Evolutionary conservation across 257 asterid genomes (phyloP).

Genomic region (Penstemon barbatus): DNA sequence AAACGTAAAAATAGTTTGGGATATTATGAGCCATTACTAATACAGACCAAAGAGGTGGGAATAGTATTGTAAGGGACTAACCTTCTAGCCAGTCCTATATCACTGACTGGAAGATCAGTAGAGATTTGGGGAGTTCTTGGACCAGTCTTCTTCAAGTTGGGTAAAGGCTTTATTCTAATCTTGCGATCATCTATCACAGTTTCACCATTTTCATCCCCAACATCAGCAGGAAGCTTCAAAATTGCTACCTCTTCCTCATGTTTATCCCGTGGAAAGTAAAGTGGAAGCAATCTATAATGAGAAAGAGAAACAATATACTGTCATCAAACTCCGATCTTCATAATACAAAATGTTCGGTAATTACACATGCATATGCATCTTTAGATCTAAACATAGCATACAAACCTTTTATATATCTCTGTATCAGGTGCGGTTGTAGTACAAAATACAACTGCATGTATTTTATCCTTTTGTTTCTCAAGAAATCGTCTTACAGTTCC

Average conservation of each 20-base stretch:
- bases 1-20: slow-evolving; percentile 14
- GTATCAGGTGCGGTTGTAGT: slow-evolving; percentile 79
- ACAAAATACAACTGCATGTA: slow-evolving; percentile 78
- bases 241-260: slow-evolving; percentile 82
- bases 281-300: slow-evolving; percentile 80
- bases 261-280: slow-evolving; percentile 90
- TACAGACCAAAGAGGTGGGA: background rate
- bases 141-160: slow-evolving; percentile 63
- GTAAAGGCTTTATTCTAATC: slow-evolving; percentile 88
- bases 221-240: slow-evolving; percentile 93
- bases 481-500: slow-evolving; percentile 95
- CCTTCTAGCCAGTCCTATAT: slow-evolving; percentile 64
- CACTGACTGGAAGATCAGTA: slow-evolving; percentile 58
- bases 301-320: slow-evolving; percentile 3
- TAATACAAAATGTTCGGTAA: slow-evolving; percentile 13
- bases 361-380: background rate
- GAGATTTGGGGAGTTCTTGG: slow-evolving; percentile 45
- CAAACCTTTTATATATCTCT: slow-evolving; percentile 93
- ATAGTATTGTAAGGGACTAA: slow-evolving; percentile 35
- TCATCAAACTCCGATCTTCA: slow-evolving; percentile 1
- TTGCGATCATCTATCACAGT: slow-evolving; percentile 87
- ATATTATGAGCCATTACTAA: slow-evolving; percentile 15
- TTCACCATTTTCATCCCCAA: slow-evolving; percentile 99
- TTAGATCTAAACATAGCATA: slow-evolving; percentile 11
- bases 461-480: slow-evolving; percentile 89